Evolutionary conservation across 192 early-diverging fungal species (phyloP).

Genomic region (Coemansia reversa): DNA sequence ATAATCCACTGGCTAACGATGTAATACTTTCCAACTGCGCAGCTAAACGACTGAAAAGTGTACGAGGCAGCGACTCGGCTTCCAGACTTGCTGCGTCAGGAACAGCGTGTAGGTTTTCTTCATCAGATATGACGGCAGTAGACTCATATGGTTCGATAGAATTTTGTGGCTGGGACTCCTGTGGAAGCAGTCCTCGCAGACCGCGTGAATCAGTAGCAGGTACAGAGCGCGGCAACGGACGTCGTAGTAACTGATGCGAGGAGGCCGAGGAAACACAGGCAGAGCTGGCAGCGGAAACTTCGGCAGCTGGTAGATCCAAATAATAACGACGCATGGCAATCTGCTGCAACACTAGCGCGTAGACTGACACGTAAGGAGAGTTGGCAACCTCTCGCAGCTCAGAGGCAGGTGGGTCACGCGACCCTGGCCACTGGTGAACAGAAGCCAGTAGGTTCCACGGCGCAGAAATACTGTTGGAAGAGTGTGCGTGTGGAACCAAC

Average conservation of each 20-base stretch:
- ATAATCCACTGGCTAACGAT: constrained; percentile 4
- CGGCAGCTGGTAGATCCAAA: constrained; percentile 24
- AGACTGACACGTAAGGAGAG: constrained; percentile 52
- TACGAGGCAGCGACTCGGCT: constrained; percentile 2
- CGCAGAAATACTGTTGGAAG: not conserved
- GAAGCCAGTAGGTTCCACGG: constrained; percentile 8
- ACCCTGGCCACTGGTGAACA: constrained; percentile 20
- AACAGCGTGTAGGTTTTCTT: no score
- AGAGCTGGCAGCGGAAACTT: not conserved
- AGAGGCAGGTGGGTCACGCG: not conserved
- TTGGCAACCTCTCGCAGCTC: constrained; percentile 40
- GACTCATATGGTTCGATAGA: not conserved
- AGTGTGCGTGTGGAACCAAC: not conserved
- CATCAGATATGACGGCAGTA: not conserved
- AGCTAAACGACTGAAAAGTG: constrained; percentile 18
- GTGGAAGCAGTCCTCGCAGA: not conserved
- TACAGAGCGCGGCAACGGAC: not conserved
- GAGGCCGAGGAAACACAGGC: constrained; percentile 17
- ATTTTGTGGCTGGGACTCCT: not conserved
- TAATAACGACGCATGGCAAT: constrained; percentile 47
- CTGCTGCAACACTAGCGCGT: constrained; percentile 51
- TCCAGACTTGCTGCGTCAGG: not conserved
- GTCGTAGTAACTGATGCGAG: constrained; percentile 8
- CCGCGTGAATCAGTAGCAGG: not conserved
- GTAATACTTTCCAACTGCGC: constrained; percentile 17